Evolutionary conservation across 108 stramenopile species (phyloP), one percentile per base, ranked within the genome.

Genomic region (Cylindrotheca closterium): DNA sequence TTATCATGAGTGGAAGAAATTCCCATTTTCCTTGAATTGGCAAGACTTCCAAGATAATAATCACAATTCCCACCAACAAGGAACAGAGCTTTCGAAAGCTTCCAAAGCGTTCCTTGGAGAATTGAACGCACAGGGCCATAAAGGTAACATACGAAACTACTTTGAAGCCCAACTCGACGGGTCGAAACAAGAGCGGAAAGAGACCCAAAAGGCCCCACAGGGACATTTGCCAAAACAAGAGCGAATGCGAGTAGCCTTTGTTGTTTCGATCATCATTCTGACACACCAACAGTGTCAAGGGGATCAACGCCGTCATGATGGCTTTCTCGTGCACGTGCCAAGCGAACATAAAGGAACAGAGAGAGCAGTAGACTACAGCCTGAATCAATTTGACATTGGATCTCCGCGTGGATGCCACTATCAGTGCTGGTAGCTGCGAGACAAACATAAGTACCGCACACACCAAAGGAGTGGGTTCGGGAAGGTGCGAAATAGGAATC

Each of bases 301-400:
- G 91, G 4, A 98, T 63, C 21, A 94, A 59, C 1, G 94, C 75
- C 27, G 88, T 91, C 71, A 99, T 73, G 8, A 97, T 86, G 18
- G 97, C 95, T 65, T 99, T 99, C 80, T 99, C 98, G 66, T 99
- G 98, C 30, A 99, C 97, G 73, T 99, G 98, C 55, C 89, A 95
- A 15, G 83, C 86, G 51, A 85, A 32, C 84, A 92, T 77, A 63
- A 93, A 90, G 26, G 83, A 68, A 5, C 79, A 79, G 8, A 83
- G 60, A 46, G 88, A 88, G 26, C 68, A 80, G 59, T 81, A 82
- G 1, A 86, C 83, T 8, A 86, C 67, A 2, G 76, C 59, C 31
- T 85, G 73, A 17, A 86, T 21, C 19, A 81, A 30, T 24, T 74
- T 56, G 10, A 30, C 33, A 30, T 71, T 71, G 46, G 56, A 51